A percentile compares a stretch with the other conserved stretches of the same genome.
phyloP scores from a whole-genome alignment of 176 grass and related monocot species.

The Chloris gayana region DNA sequence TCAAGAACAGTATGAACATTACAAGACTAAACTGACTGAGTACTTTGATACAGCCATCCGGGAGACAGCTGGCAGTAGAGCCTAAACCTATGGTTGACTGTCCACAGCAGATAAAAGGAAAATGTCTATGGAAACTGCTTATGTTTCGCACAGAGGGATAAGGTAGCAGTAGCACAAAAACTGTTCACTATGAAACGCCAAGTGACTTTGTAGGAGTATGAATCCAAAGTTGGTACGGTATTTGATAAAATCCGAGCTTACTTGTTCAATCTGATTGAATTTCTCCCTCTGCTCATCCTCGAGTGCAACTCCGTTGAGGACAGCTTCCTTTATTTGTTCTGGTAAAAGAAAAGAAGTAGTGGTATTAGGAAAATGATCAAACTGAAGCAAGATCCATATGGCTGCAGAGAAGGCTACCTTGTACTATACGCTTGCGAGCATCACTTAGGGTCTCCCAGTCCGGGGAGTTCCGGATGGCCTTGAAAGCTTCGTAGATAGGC shows the following conservation, averaged over 20 bases:
- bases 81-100: too few relatives aligned
- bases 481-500: slow-evolving; percentile 83
- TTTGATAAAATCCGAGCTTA: slow-evolving; percentile 13
- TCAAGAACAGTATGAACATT: too few relatives aligned
- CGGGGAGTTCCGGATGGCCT: slow-evolving; percentile 76
- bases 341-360: slow-evolving; percentile 14
- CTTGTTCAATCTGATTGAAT: slow-evolving; percentile 93
- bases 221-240: too few relatives aligned
- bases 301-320: slow-evolving; percentile 89
- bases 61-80: too few relatives aligned
- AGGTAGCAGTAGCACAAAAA: too few relatives aligned
- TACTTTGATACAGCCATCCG: too few relatives aligned
- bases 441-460: slow-evolving; percentile 71
- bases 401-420: slow-evolving; percentile 54
- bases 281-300: slow-evolving; percentile 82
- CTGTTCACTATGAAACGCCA: too few relatives aligned
- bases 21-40: too few relatives aligned
- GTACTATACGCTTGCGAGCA: slow-evolving; percentile 80
- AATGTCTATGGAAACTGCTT: too few relatives aligned
- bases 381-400: background rate
- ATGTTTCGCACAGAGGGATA: too few relatives aligned
- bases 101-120: too few relatives aligned
- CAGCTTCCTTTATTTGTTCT: slow-evolving; percentile 94
- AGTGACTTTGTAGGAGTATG: too few relatives aligned
- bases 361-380: background rate